Evolutionary conservation across 352 stramenopile species (phyloP).

Genomic region (Globisporangium solare): DNA sequence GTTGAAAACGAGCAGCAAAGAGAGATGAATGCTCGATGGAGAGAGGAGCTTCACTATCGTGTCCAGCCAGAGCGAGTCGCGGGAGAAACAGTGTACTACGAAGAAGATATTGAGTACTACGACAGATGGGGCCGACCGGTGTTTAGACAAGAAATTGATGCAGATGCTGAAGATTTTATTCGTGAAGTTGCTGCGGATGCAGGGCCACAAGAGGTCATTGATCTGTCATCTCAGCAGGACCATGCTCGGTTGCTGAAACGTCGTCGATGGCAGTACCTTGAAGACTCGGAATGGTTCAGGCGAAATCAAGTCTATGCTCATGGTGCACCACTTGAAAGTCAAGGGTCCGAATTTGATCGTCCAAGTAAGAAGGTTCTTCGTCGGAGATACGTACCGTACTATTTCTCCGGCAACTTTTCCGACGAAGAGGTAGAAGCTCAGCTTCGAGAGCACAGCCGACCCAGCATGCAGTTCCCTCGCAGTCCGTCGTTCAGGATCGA

Average conservation of each 20-base stretch:
- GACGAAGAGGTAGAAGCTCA: conserved; percentile 1
- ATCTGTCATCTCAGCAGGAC: conserved; percentile 2
- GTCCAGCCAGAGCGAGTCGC: neutral
- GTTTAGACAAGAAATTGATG: conserved; percentile 4
- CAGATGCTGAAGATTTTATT: conserved; percentile 1
- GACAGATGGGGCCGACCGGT: conserved; percentile 15
- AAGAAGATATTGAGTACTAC: conserved; percentile 9
- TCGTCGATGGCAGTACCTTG: conserved; percentile 7
- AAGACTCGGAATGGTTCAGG: conserved; percentile 10
- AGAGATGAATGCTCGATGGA: neutral
- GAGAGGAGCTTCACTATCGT: neutral
- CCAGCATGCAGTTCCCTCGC: neutral
- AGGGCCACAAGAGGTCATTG: neutral
- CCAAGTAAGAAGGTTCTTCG: neutral
- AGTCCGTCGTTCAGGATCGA: neutral
- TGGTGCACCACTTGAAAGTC: neutral
- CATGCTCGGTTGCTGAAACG: conserved; percentile 1
- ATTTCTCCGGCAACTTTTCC: neutral
- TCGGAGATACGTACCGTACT: conserved; percentile 8
- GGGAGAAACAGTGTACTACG: conserved; percentile 1
- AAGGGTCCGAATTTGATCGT: neutral
- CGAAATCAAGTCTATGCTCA: conserved; percentile 6
- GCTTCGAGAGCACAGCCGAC: neutral
- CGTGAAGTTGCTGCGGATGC: neutral
- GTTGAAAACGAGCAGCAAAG: conserved; percentile 6